Percentiles rank a stretch among this genome's conserved stretches.
Evolutionary conservation across 139 green algal genomes (phyloP).

Genomic region (Chlamydomonas applanata): DNA sequence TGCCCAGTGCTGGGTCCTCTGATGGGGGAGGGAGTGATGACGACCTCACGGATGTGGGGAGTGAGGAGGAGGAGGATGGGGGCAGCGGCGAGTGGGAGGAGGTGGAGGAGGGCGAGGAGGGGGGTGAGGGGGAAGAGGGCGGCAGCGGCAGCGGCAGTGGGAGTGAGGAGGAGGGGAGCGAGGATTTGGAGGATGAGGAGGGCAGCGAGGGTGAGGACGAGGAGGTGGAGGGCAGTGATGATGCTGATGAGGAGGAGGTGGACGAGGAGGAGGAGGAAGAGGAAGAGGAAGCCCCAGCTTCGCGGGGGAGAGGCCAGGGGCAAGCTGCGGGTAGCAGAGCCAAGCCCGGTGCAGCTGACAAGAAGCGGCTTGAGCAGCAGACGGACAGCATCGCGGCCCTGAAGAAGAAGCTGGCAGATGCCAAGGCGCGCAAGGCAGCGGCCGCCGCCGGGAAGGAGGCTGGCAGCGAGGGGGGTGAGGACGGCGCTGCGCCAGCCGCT

Average conservation of each 20-base stretch:
- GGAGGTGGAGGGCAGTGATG: slow-evolving; percentile 13
- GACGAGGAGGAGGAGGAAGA: slow-evolving; percentile 26
- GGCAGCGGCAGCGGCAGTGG: background rate
- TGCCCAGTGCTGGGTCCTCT: too few species aligned
- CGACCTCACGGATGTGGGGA: background rate
- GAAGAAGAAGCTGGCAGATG: slow-evolving; percentile 45
- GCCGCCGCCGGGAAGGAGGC: background rate
- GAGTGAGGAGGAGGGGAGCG: slow-evolving; percentile 19
- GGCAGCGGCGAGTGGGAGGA: background rate
- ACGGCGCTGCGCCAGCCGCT: background rate
- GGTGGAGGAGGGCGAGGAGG: background rate
- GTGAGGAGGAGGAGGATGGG: slow-evolving; percentile 8
- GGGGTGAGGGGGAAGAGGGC: slow-evolving; percentile 12
- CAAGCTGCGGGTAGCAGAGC: background rate
- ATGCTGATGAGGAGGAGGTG: slow-evolving; percentile 23
- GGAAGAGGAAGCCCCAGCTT: slow-evolving; percentile 4
- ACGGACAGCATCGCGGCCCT: slow-evolving; percentile 26
- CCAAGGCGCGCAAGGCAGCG: slow-evolving; percentile 26
- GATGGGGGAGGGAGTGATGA: slow-evolving; percentile 17
- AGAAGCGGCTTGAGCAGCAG: slow-evolving; percentile 14
- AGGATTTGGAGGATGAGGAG: slow-evolving; percentile 13
- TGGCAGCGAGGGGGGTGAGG: background rate
- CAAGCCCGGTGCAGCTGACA: slow-evolving; percentile 3
- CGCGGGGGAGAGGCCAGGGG: background rate
- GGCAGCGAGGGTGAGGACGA: slow-evolving; percentile 27